Evolutionary conservation across 2,329 filamentous ascomycete genomes (phyloP), one percentile per base, ranked within the genome.

Genomic region (Pestalotiopsis sp.): DNA sequence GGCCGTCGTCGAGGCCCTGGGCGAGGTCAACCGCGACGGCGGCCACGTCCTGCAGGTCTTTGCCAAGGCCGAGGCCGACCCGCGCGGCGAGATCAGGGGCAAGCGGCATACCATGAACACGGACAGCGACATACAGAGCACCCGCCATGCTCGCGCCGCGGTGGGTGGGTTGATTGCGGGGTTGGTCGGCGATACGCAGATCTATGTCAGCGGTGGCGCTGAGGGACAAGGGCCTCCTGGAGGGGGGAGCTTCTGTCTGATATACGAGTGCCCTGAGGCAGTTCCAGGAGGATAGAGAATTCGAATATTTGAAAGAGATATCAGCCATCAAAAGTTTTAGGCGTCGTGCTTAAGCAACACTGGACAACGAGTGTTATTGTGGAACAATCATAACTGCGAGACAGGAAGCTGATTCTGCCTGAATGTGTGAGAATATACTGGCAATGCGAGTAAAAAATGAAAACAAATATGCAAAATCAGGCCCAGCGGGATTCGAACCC

Each of bases 191-290:
- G 75, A 78, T 65, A 72, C 73, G 12, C 69, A 73, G 67, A 63
- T 77, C 2, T 79, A 80, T 69, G 73, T 80, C 23, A 75, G 73
- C 64, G 75, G 75, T 38, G 77, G 77, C 6, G 76, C 77, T 13
- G 77, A 78, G 69, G 77, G 76, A 7, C 77, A 79, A 76, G 77
- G 1, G 75, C 77, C 11, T n/a, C 69, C 71, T 7, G 75, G 76
- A 13, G 76, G 76, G 27, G 77, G 77, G 23, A 77, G 76, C 56
- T 61, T 79, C 60, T 77, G 75, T 64, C 62, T 78, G 11, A 69
- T 78, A 36, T 79, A 78, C 36, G n/a, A 56, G 9, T 66, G 56
- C 23, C 27, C 59, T n/a, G 45, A n/a, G n/a, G 45, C 20, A 9
- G 45, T 52, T n/a, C 17, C 45, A 9, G 20, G n/a, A 11, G 45